Evolutionary conservation across 352 stramenopile species (phyloP).

Genomic region (Phytophthora pluvialis): DNA sequence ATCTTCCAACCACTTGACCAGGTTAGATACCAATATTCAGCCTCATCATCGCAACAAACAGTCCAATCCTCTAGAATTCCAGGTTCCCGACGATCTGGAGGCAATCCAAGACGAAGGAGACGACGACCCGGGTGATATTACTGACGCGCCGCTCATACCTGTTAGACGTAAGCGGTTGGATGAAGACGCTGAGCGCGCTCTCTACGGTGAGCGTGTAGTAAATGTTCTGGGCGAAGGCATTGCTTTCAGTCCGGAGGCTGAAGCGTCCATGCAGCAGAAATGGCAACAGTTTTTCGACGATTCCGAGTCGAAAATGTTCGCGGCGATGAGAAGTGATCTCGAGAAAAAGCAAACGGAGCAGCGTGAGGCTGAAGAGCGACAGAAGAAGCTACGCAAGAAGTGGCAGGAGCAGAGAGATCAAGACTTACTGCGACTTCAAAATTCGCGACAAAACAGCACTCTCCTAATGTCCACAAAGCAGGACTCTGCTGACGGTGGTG

Average conservation of each 20-base stretch:
- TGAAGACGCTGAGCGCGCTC: slow-evolving; percentile 44
- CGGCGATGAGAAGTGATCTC: slow-evolving; percentile 50
- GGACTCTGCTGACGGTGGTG: background rate
- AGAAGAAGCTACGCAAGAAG: slow-evolving; percentile 66
- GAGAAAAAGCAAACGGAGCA: slow-evolving; percentile 53
- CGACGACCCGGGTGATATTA: background rate
- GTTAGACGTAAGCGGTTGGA: slow-evolving; percentile 26
- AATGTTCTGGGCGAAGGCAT: slow-evolving; percentile 55
- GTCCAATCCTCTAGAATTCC: background rate
- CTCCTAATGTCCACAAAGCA: slow-evolving; percentile 8
- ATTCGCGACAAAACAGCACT: slow-evolving; percentile 28
- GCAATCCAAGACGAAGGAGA: slow-evolving; percentile 21
- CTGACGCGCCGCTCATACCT: slow-evolving; percentile 1
- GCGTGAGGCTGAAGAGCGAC: slow-evolving; percentile 49
- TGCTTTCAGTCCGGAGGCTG: slow-evolving; percentile 53
- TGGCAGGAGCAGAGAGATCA: slow-evolving; percentile 62
- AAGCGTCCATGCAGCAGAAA: slow-evolving; percentile 57
- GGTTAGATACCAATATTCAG: slow-evolving; percentile 13
- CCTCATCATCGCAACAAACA: slow-evolving; percentile 3
- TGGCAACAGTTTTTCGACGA: slow-evolving; percentile 67
- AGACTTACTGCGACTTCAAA: slow-evolving; percentile 50
- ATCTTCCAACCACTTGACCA: slow-evolving; percentile 4
- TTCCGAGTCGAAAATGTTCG: slow-evolving; percentile 65
- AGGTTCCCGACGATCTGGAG: slow-evolving; percentile 10
- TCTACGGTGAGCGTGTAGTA: slow-evolving; percentile 45